Percentiles rank a stretch among this genome's conserved stretches.
These are phyloP conservation scores for Hericium rajendrae DNA, from an alignment of 768 basidiomycete species.

Conservation along the genomic window DNA sequence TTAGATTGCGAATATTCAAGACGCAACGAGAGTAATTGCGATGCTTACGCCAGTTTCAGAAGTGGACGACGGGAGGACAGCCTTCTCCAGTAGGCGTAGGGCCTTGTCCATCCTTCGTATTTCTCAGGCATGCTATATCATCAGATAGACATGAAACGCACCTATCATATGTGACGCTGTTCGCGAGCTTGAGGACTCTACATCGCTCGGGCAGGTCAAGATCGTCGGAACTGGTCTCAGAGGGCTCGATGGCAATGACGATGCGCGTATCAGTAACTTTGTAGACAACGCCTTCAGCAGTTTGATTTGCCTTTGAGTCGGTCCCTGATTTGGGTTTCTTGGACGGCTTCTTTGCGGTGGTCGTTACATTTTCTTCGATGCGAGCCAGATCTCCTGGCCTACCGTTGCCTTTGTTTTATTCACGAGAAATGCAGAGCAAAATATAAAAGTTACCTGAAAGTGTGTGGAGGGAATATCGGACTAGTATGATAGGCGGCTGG, in stretches of 20 bases:
- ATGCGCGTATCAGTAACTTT: conserved; percentile 78
- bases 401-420: neutral
- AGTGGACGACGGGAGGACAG: conserved; percentile 18
- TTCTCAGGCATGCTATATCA: neutral
- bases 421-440: neutral
- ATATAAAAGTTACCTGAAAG: conserved; percentile 46
- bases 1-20: neutral
- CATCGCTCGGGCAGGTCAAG: conserved; percentile 80
- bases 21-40: neutral
- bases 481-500: conserved; percentile 71
- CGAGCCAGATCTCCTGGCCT: conserved; percentile 87
- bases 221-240: conserved; percentile 50
- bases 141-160: conserved; percentile 15
- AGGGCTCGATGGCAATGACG: conserved; percentile 65
- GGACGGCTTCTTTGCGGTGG: conserved; percentile 29
- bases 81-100: conserved; percentile 52
- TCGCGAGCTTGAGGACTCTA: conserved; percentile 80
- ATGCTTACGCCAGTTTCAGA: conserved; percentile 6
- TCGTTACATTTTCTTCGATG: conserved; percentile 59
- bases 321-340: conserved; percentile 37
- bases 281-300: conserved; percentile 78
- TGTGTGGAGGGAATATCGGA: conserved; percentile 74
- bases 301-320: conserved; percentile 14
- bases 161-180: conserved; percentile 89
- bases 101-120: conserved; percentile 74